phyloP scores from a whole-genome alignment of 139 green algal species.

The Chlorella ohadii region DNA sequence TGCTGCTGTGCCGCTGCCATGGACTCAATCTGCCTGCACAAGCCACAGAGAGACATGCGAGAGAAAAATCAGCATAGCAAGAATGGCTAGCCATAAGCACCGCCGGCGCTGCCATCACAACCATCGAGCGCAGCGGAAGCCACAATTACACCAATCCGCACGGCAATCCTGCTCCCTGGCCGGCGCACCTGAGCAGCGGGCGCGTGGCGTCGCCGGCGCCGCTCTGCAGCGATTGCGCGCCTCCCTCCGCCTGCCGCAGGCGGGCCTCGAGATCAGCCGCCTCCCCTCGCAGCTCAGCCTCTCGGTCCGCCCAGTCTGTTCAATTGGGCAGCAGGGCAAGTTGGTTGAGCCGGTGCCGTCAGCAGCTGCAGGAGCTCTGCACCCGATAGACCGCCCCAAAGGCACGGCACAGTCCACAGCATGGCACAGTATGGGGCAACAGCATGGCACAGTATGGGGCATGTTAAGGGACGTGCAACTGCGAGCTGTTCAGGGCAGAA shows the following conservation, averaged over 20 bases:
- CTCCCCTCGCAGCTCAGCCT: conserved; percentile 51
- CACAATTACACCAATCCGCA: neutral
- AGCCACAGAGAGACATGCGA: neutral
- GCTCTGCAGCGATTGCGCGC: conserved; percentile 42
- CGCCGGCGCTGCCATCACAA: too few relatives aligned
- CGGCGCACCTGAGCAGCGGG: conserved; percentile 48
- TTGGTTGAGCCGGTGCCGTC: too few relatives aligned
- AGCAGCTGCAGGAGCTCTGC: too few relatives aligned
- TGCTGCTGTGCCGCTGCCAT: conserved; percentile 44
- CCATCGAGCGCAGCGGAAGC: neutral
- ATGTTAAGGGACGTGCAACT: too few relatives aligned
- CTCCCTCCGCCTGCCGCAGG: conserved; percentile 48
- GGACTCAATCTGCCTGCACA: conserved; percentile 62
- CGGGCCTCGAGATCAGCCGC: conserved; percentile 38
- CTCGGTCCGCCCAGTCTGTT: conserved; percentile 30
- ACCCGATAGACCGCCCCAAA: too few relatives aligned
- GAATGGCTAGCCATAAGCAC: too few relatives aligned
- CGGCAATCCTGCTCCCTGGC: too few relatives aligned
- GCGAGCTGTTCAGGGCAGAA: too few relatives aligned
- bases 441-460: too few relatives aligned
- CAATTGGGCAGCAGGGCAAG: too few relatives aligned
- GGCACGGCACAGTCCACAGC: too few relatives aligned
- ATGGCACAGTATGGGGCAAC: too few relatives aligned
- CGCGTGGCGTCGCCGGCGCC: conserved; percentile 38
- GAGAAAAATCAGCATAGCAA: neutral